Evolutionary conservation across 2,329 filamentous ascomycete genomes (phyloP), one percentile per base, ranked within the genome.

Genomic region (Calonectria fujianensis): DNA sequence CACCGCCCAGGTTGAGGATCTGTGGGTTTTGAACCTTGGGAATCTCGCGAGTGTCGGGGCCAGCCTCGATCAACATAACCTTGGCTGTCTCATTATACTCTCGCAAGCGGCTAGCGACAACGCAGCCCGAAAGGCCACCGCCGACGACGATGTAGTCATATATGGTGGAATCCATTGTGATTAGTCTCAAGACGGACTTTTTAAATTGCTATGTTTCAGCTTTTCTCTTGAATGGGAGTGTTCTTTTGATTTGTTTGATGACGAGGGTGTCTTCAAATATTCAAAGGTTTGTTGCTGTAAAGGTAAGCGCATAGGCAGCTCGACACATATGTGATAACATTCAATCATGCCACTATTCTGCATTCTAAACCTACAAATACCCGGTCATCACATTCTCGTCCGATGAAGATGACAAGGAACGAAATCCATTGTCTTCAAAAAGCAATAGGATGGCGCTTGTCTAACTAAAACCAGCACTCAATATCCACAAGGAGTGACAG

Each of bases 41-140:
- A 1, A 75, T 77, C 1, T 32, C 32, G 0, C 78, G 76, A 0
- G 80, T 81, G 35, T 81, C 79, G 72, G 79, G 61, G 1, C 85
- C 86, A 18, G 84, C 86, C 77, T 87, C 86, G n/a, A 87, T 78
- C 14, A 87, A 76, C 37, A 86, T 73, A 4, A 87, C 83, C 1
- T 81, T 84, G 39, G 71, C 74, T 4, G 16, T 14, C 2, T 71
- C 11, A 13, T 77, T 68, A 16, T 80, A 76, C 14, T 81, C 39
- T 20, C 63, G 75, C 9, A 84, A 75, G 31, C 82, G 82, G 18
- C 80, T 82, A 18, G 83, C 82, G 18, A 85, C 75, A n/a, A 84
- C 83, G 16, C 83, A 79, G 20, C 83, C 83, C 0, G 82, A 75
- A 4, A 83, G 82, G 9, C 83, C 83, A 31, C 83, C 83, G 4